Evolutionary conservation across 1,284 basidiomycete genomes (phyloP).

Genomic region (Meripilus lineatus): DNA sequence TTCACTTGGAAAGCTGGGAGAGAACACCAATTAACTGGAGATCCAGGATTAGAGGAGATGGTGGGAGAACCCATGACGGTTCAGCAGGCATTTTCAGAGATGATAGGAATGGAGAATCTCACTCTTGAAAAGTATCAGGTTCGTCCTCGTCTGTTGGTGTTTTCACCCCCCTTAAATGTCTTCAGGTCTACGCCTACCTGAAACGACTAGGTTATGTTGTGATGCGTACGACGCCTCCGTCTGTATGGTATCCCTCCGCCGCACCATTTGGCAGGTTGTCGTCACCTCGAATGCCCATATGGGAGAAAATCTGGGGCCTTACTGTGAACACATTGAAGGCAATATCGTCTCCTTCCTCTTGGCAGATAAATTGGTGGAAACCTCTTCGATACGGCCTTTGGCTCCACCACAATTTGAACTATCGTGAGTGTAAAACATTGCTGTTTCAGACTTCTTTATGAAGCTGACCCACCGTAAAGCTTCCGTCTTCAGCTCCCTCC

Average conservation of each 20-base stretch:
- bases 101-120: conserved; percentile 76
- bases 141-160: conserved; percentile 15
- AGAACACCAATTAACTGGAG: conserved; percentile 17
- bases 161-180: neutral
- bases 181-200: conserved; percentile 87
- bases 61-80: conserved; percentile 80
- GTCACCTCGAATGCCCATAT: conserved; percentile 18
- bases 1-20: conserved; percentile 68
- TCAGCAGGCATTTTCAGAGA: conserved; percentile 82
- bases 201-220: conserved; percentile 90
- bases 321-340: no score
- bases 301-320: conserved; percentile 33
- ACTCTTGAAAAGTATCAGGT: conserved; percentile 88
- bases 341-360: conserved; percentile 28
- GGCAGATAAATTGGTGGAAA: conserved; percentile 55
- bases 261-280: conserved; percentile 24
- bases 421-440: conserved; percentile 33
- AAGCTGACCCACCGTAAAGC: conserved; percentile 32
- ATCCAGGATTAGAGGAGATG: conserved; percentile 36
- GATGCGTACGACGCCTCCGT: conserved; percentile 65
- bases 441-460: neutral
- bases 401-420: conserved; percentile 41
- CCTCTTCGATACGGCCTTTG: conserved; percentile 43
- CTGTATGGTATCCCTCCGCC: conserved; percentile 52
- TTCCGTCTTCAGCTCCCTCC: conserved; percentile 66